phyloP scores from a whole-genome alignment of 2,329 filamentous ascomycete genomes.

The Paecilomyces fulvus region DNA sequence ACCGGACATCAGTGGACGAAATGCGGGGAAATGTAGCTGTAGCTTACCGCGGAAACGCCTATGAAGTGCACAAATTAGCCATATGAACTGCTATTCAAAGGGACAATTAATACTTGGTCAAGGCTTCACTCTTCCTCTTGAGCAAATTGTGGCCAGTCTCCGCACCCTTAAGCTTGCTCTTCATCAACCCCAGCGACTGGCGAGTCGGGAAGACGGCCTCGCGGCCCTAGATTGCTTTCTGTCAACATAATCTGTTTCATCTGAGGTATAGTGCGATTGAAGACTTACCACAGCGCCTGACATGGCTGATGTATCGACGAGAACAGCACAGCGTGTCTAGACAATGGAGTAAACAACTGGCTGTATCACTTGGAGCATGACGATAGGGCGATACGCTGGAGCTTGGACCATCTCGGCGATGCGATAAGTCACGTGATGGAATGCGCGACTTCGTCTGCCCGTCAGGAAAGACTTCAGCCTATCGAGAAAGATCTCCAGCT shows the following conservation, averaged over 20 bases:
- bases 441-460: slow-evolving; percentile 18
- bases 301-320: slow-evolving; percentile 25
- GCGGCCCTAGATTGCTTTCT: slow-evolving; percentile 57
- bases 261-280: slow-evolving; percentile 5
- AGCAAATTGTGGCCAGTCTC: slow-evolving; percentile 87
- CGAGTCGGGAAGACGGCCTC: slow-evolving; percentile 97
- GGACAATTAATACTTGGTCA: slow-evolving; percentile 68
- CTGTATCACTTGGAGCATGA: slow-evolving; percentile 2
- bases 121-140: slow-evolving; percentile 94
- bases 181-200: slow-evolving; percentile 95
- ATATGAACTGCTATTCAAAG: neutral
- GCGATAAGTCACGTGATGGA: slow-evolving; percentile 17
- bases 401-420: slow-evolving; percentile 12
- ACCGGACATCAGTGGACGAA: slow-evolving; percentile 15
- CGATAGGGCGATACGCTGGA: slow-evolving; percentile 8
- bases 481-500: slow-evolving; percentile 20
- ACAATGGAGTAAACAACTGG: neutral
- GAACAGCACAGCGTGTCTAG: neutral
- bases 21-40: slow-evolving; percentile 13
- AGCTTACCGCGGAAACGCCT: slow-evolving; percentile 79
- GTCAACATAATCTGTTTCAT: slow-evolving; percentile 10
- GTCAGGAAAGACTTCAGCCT: slow-evolving; percentile 10
- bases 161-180: slow-evolving; percentile 91
- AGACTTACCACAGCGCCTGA: slow-evolving; percentile 32
- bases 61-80: slow-evolving; percentile 17